phyloP scores from a whole-genome alignment of 345 rosid species.

The Salix koriyanagi region DNA sequence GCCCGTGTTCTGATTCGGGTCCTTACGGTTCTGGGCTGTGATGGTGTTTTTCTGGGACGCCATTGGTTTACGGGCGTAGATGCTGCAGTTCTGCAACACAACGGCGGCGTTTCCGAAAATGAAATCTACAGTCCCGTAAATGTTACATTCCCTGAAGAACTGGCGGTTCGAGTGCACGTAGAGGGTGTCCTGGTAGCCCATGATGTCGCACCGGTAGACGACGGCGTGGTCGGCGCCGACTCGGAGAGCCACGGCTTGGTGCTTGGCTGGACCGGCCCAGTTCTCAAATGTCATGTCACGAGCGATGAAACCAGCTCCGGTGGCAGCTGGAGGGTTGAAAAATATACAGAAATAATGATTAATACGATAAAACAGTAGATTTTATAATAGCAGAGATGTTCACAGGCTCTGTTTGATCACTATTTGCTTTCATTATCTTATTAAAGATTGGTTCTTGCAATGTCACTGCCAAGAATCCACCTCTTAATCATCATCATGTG shows the following conservation, averaged over 20 bases:
- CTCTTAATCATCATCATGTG: constrained; percentile 8
- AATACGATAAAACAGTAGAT: neutral
- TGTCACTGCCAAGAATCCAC: neutral
- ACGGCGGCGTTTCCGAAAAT: constrained; percentile 94
- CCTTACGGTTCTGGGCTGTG: constrained; percentile 95
- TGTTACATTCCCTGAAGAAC: constrained; percentile 78
- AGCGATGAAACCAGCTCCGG: constrained; percentile 89
- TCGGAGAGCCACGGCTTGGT: constrained; percentile 96
- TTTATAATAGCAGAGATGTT: neutral
- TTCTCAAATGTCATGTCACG: constrained; percentile 89
- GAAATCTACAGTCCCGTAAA: constrained; percentile 91
- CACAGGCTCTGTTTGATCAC: neutral
- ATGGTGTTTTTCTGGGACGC: constrained; percentile 71
- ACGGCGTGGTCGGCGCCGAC: constrained; percentile 94
- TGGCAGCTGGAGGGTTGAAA: constrained; percentile 51
- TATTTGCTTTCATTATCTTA: neutral
- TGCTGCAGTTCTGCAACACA: constrained; percentile 78
- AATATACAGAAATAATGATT: neutral
- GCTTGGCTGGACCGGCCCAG: constrained; percentile 82
- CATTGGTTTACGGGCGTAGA: constrained; percentile 85
- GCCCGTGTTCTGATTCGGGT: constrained; percentile 92
- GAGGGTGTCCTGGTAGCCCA: constrained; percentile 88
- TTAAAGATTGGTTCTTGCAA: neutral
- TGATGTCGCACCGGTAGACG: constrained; percentile 68
- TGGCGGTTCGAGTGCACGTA: constrained; percentile 96